Base-by-base conservation (phyloP, 129 eudicot species). In the Rutidosis leptorrhynchoides region DNA sequence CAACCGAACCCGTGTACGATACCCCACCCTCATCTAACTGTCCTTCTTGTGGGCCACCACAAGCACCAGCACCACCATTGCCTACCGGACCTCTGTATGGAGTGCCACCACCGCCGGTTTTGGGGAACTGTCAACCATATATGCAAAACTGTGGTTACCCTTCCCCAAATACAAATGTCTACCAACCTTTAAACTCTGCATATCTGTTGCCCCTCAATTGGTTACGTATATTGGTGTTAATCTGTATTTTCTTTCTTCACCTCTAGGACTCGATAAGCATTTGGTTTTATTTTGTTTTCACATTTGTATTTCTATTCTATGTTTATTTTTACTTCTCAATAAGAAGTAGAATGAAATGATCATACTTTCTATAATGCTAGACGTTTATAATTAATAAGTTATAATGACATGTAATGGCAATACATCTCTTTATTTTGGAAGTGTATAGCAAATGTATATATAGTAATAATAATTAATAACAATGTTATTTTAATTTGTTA, bases 101-200 rank as follows among this genome's bases (percentile, higher is more conserved):
- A 3, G 66, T 14, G 55, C 55, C 70, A 20, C 76, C 80, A 10
- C 33, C 80, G 20, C 74, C 62, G 24, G 30, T 15, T 40, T 65
- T 64, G 2, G 71, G 32, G 56, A 61, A 24, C 15, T 73, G 70
- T 25, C 74, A 33, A n/a, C 82, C 72, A 29, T 4, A 63, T 29
- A 53, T 72, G 66, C 78, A 67, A 52, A 72, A 61, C 67, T 72
- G 82, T 69, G 74, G 5, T 52, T 60, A 78, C 62, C 54, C 82
- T 72, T 66, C 78, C 28, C 82, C 82, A 0, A 78, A 16, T 67
- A 7, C 60, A 37, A 7, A 59, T 32, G 16, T 68, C 14, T 72
- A 67, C 68, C 78, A 72, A 26, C 65, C 78, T 73, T 46, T 40
- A 26, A 61, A 62, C 73, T 61, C 62, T 72, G 74, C 78, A 51